Evolutionary conservation across 768 basidiomycete genomes (phyloP).

Genomic region (Fistulinella prunicolor): DNA sequence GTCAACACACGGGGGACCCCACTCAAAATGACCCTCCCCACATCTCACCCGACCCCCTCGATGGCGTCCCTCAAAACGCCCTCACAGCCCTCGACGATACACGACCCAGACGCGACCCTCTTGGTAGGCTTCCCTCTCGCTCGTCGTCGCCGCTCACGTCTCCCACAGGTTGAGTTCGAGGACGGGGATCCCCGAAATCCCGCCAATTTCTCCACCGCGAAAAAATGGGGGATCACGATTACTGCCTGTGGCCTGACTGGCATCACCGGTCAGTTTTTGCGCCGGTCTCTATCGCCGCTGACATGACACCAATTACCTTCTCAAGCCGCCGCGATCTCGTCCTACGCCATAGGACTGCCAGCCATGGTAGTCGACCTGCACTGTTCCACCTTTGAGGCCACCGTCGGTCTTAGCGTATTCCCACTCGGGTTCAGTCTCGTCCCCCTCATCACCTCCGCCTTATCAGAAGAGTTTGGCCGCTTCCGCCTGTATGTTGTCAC

Average conservation of each 20-base stretch:
- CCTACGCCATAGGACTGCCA: slow-evolving; percentile 53
- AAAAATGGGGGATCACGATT: slow-evolving; percentile 43
- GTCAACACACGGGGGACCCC: no score
- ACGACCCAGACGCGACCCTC: slow-evolving; percentile 9
- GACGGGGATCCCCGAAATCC: slow-evolving; percentile 40
- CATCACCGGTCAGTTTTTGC: slow-evolving; percentile 27
- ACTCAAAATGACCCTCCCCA: no score
- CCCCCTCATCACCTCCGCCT: slow-evolving; percentile 63
- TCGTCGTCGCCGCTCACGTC: slow-evolving; percentile 2
- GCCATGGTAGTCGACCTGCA: slow-evolving; percentile 52
- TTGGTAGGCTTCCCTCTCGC: slow-evolving; percentile 7
- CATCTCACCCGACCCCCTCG: no score
- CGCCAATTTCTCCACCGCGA: slow-evolving; percentile 33
- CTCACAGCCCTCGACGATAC: slow-evolving; percentile 17
- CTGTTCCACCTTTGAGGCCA: slow-evolving; percentile 45
- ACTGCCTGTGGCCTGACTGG: slow-evolving; percentile 34
- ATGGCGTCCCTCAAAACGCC: slow-evolving; percentile 9
- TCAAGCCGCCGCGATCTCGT: slow-evolving; percentile 47
- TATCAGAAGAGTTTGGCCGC: slow-evolving; percentile 73
- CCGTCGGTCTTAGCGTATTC: slow-evolving; percentile 50
- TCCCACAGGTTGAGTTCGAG: slow-evolving; percentile 39
- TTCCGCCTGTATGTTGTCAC: slow-evolving; percentile 57
- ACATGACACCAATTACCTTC: neutral
- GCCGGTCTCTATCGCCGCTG: neutral
- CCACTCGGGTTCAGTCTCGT: slow-evolving; percentile 59